These are phyloP conservation scores for Lipomyces yamadae DNA, from an alignment of 805 yeast species.

Conservation along the genomic window DNA sequence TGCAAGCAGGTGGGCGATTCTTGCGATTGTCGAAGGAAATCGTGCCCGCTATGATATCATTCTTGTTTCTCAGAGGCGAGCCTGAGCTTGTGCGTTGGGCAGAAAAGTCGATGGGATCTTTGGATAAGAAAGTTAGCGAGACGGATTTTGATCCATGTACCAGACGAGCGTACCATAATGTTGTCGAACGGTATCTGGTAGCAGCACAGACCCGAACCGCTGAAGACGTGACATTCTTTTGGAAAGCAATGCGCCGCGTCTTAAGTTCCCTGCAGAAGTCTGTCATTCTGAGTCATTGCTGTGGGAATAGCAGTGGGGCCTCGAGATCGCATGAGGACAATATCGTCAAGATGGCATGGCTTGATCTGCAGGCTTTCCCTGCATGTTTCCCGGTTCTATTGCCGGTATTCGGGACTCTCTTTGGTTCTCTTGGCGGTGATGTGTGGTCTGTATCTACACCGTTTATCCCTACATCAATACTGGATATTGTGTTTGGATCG, in stretches of 20 bases:
- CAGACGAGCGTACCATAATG: constrained; percentile 22
- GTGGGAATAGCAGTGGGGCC: constrained; percentile 14
- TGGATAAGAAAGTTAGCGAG: constrained; percentile 17
- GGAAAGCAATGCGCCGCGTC: constrained; percentile 28
- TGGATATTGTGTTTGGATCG: constrained; percentile 60
- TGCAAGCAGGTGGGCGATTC: constrained; percentile 39
- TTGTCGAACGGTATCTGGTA: constrained; percentile 11
- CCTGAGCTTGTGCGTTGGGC: constrained; percentile 37
- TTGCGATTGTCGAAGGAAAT: constrained; percentile 37
- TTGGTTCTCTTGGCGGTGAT: constrained; percentile 50
- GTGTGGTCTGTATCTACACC: constrained; percentile 66
- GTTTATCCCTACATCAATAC: constrained; percentile 57
- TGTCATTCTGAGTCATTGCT: constrained; percentile 26
- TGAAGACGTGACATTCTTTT: constrained; percentile 15
- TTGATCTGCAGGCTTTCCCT: constrained; percentile 45
- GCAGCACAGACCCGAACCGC: constrained; percentile 5
- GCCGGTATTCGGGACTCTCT: constrained; percentile 54
- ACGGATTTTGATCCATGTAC: constrained; percentile 33
- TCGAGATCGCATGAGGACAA: constrained; percentile 23
- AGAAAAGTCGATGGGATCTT: constrained; percentile 29
- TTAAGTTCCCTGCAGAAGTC: constrained; percentile 18
- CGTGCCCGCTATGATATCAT: constrained; percentile 40
- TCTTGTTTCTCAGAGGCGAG: constrained; percentile 31
- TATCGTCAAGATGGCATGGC: constrained; percentile 43
- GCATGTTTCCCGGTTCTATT: constrained; percentile 59